Evolutionary conservation across 768 basidiomycete species (phyloP).

Genomic region (Hericium rajendrae): DNA sequence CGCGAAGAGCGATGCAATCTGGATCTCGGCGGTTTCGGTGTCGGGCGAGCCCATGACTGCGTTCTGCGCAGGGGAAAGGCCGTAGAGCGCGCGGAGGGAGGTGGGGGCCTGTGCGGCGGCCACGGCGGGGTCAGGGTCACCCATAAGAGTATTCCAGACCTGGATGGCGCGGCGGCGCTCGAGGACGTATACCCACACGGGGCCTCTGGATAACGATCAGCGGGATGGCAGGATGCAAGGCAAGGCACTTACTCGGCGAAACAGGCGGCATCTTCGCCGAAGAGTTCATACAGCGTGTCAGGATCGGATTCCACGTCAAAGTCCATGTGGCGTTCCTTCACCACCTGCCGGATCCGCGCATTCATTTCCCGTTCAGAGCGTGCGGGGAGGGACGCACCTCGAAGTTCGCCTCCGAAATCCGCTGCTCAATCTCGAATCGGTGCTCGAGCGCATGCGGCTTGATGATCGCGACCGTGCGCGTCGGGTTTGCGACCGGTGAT

Average conservation of each 20-base stretch:
- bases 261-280: slow-evolving; percentile 66
- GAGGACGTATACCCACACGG: slow-evolving; percentile 88
- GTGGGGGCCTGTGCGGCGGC: slow-evolving; percentile 47
- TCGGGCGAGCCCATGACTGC: slow-evolving; percentile 68
- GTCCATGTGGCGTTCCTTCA: slow-evolving; percentile 84
- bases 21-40: slow-evolving; percentile 59
- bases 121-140: slow-evolving; percentile 47
- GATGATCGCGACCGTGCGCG: slow-evolving; percentile 78
- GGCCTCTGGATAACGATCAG: slow-evolving; percentile 39
- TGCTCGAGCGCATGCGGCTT: slow-evolving; percentile 67
- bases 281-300: slow-evolving; percentile 68
- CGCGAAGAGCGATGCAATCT: slow-evolving; percentile 69
- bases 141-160: slow-evolving; percentile 72
- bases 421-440: slow-evolving; percentile 71
- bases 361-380: background rate
- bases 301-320: slow-evolving; percentile 80
- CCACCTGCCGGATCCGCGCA: slow-evolving; percentile 40
- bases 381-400: slow-evolving; percentile 45
- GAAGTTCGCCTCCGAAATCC: slow-evolving; percentile 73
- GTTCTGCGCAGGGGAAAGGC: slow-evolving; percentile 44
- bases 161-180: slow-evolving; percentile 75
- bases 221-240: background rate
- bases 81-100: slow-evolving; percentile 67
- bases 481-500: slow-evolving; percentile 12
- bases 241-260: slow-evolving; percentile 62